A percentile compares a stretch with the other conserved stretches of the same genome.
These are phyloP conservation scores for Rhizopogon vesiculosus DNA, from an alignment of 768 basidiomycete genomes.

Conservation along the genomic window DNA sequence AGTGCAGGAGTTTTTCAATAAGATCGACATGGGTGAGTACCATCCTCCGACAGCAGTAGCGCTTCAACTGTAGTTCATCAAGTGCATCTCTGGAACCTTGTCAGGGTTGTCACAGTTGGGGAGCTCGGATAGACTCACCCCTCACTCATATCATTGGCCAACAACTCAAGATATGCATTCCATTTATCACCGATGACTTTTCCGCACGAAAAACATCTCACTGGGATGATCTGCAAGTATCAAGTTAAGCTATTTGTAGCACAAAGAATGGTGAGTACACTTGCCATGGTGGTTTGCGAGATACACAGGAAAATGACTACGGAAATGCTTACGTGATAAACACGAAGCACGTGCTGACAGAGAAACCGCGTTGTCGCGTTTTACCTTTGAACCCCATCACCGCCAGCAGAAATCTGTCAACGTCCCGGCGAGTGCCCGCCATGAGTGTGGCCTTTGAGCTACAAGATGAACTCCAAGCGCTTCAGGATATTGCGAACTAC, in stretches of 20 bases:
- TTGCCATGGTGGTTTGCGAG: conserved; percentile 19
- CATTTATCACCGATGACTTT: conserved; percentile 98
- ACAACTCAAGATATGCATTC: conserved; percentile 79
- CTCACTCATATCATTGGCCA: conserved; percentile 80
- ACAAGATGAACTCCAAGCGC: conserved; percentile 68
- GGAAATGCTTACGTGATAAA: conserved; percentile 7
- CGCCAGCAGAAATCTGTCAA: neutral
- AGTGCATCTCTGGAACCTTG: conserved; percentile 66
- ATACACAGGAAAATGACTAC: neutral
- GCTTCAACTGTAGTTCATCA: conserved; percentile 82
- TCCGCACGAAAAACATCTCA: conserved; percentile 94
- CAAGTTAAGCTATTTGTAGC: neutral
- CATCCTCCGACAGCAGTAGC: conserved; percentile 97
- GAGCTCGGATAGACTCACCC: conserved; percentile 46
- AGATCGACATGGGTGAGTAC: conserved; percentile 96
- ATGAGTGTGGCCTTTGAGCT: conserved; percentile 61
- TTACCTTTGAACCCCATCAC: neutral
- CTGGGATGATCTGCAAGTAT: conserved; percentile 78
- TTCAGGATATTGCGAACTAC: conserved; percentile 59
- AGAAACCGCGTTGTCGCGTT: conserved; percentile 8
- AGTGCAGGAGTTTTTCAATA: conserved; percentile 94
- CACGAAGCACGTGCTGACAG: conserved; percentile 23
- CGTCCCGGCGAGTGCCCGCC: neutral
- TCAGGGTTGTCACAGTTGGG: neutral
- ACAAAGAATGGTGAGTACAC: neutral